Base-by-base conservation (phyloP, 768 basidiomycete species). In the Mycena filopes region DNA sequence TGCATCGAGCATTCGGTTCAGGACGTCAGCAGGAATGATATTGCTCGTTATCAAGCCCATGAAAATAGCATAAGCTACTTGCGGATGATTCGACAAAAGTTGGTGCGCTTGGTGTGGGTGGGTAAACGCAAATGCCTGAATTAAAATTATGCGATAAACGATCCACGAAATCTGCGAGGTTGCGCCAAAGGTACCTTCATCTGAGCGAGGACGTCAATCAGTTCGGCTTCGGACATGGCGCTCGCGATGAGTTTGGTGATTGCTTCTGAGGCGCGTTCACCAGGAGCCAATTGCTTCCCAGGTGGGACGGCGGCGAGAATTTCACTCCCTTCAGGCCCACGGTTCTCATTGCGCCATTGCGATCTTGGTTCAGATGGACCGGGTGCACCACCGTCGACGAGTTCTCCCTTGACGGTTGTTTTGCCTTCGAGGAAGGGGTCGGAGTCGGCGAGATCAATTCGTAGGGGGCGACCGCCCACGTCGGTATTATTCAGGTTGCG, bases 51-150 rank as follows among this genome's bases (percentile, higher is more conserved):
- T 81, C 67, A 99, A 86, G 0, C 94, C 92, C 79, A 98, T 96
- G 83, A 99, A 98, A 16, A 99, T 84, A 5, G 98, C 98, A 76
- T 98, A 99, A 2, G 95, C 92, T 6, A 98, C 85, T 78, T 99
- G 97, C 20, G 98, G 98, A 71, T 98, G 91, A 20, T 89, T 83
- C 26, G 88, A 81, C 46, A 99, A 85, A 41, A 99, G 81, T 2
- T 84, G 81, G 56, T 90, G 85, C 36, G 97, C 96, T 78, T 96
- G 92, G 54, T 97, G 95, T 11, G 96, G 95, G 64, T 95, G 91
- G 0, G 90, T 94, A 47, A 94, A 90, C 33, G 98, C 91, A 74
- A 97, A 95, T 2, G 93, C 93, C 98, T 99, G n/a, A 47, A 55
- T 41, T 56, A 60, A 53, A 38, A 12, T 41, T 21, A 61, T 33